phyloP scores from a whole-genome alignment of 2,329 filamentous ascomycete species.

The Cordyceps javanica region DNA sequence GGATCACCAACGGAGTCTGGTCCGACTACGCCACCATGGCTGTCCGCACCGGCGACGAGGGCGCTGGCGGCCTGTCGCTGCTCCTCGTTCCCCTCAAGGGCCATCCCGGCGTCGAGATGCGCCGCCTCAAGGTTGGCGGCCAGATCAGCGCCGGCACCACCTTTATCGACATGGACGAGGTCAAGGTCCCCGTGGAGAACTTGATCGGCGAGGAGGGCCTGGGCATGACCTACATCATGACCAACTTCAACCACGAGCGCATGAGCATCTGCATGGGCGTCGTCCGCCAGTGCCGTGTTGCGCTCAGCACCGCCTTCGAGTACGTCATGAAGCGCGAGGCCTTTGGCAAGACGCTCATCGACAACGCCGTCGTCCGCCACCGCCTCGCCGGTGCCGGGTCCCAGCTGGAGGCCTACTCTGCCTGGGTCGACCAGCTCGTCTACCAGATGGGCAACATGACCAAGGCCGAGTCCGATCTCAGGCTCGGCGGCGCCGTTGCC shows the following conservation, averaged over 20 bases:
- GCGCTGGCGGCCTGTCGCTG: conserved; percentile 46
- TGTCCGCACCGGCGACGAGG: conserved; percentile 50
- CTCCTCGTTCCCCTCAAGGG: conserved; percentile 44
- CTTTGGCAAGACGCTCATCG: conserved; percentile 49
- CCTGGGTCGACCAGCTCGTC: conserved; percentile 65
- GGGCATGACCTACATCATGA: conserved; percentile 38
- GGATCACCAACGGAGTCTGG: conserved; percentile 54
- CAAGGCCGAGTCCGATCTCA: conserved; percentile 52
- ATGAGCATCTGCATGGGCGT: conserved; percentile 14
- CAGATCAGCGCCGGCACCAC: conserved; percentile 58
- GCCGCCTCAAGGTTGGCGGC: conserved; percentile 55
- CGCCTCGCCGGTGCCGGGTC: conserved; percentile 62
- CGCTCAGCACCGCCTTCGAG: conserved; percentile 27
- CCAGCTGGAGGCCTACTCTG: conserved; percentile 60
- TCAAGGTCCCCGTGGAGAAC: conserved; percentile 45
- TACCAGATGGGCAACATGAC: conserved; percentile 59
- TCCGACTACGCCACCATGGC: conserved; percentile 58
- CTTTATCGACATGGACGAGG: conserved; percentile 47
- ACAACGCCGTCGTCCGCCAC: conserved; percentile 67
- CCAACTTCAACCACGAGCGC: conserved; percentile 50
- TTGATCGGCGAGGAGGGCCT: conserved; percentile 46
- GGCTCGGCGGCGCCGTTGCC: conserved; percentile 66
- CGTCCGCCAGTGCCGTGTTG: conserved; percentile 20
- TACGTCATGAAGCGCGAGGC: conserved; percentile 31
- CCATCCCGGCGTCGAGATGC: conserved; percentile 15